Evolutionary conservation across 352 stramenopile genomes (phyloP).

Genomic region (Phytopythium aichiense): DNA sequence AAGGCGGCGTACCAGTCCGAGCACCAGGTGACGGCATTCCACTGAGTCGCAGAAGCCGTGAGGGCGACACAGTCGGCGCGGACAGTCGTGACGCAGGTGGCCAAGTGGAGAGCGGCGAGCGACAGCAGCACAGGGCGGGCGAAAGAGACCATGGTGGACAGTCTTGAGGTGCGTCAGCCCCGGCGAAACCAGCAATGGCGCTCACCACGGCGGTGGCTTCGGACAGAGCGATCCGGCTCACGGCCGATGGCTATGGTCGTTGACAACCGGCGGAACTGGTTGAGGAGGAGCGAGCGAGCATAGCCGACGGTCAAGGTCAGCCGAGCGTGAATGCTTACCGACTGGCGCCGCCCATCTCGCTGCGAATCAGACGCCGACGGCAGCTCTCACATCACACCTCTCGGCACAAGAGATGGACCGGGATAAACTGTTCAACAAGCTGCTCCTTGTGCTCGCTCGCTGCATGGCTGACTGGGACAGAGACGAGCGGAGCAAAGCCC

Average conservation of each 20-base stretch:
- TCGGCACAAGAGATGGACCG: not conserved
- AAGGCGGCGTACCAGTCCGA: constrained; percentile 24
- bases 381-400: not conserved
- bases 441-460: not conserved
- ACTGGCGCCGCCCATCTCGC: not conserved
- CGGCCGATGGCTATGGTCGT: not conserved
- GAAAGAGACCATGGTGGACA: not conserved
- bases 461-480: not conserved
- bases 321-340: constrained; percentile 2
- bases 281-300: not conserved
- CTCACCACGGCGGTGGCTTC: not conserved
- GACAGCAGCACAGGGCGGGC: not conserved
- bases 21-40: constrained; percentile 23
- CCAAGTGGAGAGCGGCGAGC: not conserved
- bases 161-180: not conserved
- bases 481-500: not conserved
- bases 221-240: not conserved
- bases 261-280: no score
- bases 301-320: not conserved
- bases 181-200: not conserved
- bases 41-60: constrained; percentile 11
- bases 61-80: constrained; percentile 6
- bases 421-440: not conserved
- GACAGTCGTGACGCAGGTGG: not conserved
- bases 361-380: not conserved